Conservation (phyloP, 257 asterid genomes). For the Solanum rostratum region DNA sequence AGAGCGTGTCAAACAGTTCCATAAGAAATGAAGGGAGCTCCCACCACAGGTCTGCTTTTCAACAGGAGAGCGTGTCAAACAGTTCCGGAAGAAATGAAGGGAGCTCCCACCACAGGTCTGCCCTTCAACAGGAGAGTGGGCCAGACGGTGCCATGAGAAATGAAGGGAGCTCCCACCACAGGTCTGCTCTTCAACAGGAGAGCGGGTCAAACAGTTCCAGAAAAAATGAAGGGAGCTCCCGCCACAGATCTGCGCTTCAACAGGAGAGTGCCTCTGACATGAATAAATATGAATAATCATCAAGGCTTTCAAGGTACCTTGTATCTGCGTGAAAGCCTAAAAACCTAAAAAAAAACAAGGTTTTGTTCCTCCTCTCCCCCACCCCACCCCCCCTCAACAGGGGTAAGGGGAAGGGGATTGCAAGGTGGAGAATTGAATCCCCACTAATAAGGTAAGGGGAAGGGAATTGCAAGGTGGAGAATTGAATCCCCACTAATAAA, state of each 20-base stretch:
- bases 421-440: background rate
- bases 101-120: slow-evolving; percentile 4
- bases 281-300: background rate
- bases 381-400: background rate
- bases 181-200: slow-evolving; percentile 5
- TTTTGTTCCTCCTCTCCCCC: background rate
- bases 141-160: slow-evolving; percentile 23
- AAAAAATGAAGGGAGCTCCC: slow-evolving; percentile 28
- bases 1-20: slow-evolving; percentile 6
- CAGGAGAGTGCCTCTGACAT: slow-evolving; percentile 5
- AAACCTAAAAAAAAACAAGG: background rate
- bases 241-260: slow-evolving; percentile 1
- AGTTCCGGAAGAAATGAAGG: slow-evolving; percentile 31
- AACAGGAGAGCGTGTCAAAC: no score
- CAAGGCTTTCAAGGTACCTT: background rate
- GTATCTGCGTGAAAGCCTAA: background rate
- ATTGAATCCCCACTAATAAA: background rate
- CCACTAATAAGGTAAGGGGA: background rate
- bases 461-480: background rate
- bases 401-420: background rate
- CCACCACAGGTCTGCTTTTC: no score
- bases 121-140: background rate
- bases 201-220: slow-evolving; percentile 11
- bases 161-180: slow-evolving; percentile 22
- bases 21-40: slow-evolving; percentile 28